Base-by-base conservation (phyloP, 768 basidiomycete species). In the Mycena maculata region DNA sequence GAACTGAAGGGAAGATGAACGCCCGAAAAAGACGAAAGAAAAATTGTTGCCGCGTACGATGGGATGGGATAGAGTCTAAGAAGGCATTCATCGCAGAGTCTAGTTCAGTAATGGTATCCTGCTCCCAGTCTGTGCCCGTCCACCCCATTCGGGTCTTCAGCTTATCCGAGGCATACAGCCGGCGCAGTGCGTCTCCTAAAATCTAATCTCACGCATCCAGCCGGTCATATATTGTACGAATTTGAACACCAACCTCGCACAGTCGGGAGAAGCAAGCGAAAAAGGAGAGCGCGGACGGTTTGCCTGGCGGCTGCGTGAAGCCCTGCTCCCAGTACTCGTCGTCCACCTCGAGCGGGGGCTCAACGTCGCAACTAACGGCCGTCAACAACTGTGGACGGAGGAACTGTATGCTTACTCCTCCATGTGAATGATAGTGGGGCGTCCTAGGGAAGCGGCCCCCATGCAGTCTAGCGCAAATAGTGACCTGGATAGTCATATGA, bases 281-380 rank as follows among this genome's bases (percentile, higher is more conserved):
- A 54, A 76, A 82, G 1, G 83, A 61, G 3, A 85, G 68, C 20
- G 66, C 69, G 11, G 81, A 79, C 0, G 81, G 80, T 63, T 76
- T 79, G 15, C 74, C 78, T 3, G 77, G 69, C 1, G 87, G 87
- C 72, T 87, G 87, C 47, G 80, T 78, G 74, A 84, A 86, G 16
- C 69, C 83, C 83, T 59, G 75, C 11, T 77, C 78, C 87, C 88
- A 90, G 59, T 84, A 89, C 47, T 89, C 87, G 70, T 90, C 88
- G 62, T 81, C 78, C 63, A 78, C 76, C 68, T 88, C 85, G 20
- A 86, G 83, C 33, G 84, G 84, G 4, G 83, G 76, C 54, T 87
- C 86, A 9, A 84, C 79, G 65, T 88, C 87, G 69, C 86, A 86
- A 67, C 86, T 86, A 53, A 33, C 9, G 11, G 31, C 58, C 10